These are phyloP conservation scores for Adansonia grandidieri DNA, from an alignment of 441 rosid species.

Conservation along the genomic window DNA sequence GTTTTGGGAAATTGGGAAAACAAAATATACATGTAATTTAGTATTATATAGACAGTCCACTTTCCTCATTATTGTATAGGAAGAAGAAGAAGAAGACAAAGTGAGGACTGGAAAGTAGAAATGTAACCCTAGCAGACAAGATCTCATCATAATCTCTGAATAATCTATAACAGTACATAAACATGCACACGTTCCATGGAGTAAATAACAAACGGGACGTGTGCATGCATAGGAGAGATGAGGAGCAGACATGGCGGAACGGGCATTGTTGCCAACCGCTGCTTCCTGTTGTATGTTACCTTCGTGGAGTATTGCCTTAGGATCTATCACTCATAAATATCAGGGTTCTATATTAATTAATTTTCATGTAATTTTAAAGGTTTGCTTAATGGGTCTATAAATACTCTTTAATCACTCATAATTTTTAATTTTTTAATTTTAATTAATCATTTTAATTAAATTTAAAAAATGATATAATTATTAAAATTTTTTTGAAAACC, in stretches of 20 bases:
- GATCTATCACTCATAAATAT: no score
- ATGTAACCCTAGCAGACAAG: conserved; percentile 34
- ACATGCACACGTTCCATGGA: background rate
- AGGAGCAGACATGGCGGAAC: conserved; percentile 25
- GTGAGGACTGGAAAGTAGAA: background rate
- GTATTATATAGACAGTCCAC: background rate
- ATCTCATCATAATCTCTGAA: conserved; percentile 39
- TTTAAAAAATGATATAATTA: no score
- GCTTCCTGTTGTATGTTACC: background rate
- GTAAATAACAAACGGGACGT: background rate
- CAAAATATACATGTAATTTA: background rate
- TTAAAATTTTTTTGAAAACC: no score
- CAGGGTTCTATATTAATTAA: no score
- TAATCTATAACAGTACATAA: background rate
- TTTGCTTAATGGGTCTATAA: no score
- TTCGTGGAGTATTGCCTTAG: background rate
- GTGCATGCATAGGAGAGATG: background rate
- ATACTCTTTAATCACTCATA: no score
- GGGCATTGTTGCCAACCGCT: conserved; percentile 21
- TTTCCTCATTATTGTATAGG: conserved; percentile 15
- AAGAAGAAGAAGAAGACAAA: conserved; percentile 4
- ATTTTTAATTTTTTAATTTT: no score
- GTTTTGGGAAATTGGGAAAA: background rate
- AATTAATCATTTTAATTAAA: no score
- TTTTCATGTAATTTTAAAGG: no score